Evolutionary conservation across 257 asterid species (phyloP).

Genomic region (Thymus mandschuricus): DNA sequence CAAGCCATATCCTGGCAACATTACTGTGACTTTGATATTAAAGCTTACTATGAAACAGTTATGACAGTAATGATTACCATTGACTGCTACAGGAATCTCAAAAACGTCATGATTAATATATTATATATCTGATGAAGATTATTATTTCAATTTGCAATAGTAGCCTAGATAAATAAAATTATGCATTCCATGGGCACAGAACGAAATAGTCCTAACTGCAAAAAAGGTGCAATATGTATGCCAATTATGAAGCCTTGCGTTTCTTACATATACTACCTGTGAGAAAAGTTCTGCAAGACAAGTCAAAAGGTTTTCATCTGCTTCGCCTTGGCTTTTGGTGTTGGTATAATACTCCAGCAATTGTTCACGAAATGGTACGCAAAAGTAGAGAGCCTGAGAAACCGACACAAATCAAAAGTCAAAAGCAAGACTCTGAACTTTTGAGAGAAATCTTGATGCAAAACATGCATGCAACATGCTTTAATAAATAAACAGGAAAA

Average conservation of each 20-base stretch:
- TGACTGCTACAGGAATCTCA: neutral
- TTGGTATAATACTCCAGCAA: constrained; percentile 73
- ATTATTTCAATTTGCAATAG: neutral
- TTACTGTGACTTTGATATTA: constrained; percentile 5
- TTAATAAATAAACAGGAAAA: neutral
- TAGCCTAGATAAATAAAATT: neutral
- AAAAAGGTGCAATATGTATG: constrained; percentile 8
- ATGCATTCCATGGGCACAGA: constrained; percentile 4
- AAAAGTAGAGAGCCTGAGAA: constrained; percentile 81
- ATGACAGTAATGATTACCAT: neutral
- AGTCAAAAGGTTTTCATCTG: constrained; percentile 80
- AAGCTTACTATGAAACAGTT: constrained; percentile 11
- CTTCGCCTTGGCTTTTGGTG: constrained; percentile 60
- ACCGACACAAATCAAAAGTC: constrained; percentile 20
- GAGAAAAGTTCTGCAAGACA: constrained; percentile 89
- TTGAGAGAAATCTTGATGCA: constrained; percentile 9
- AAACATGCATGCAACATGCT: constrained; percentile 25
- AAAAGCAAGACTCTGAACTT: constrained; percentile 8
- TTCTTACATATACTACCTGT: constrained; percentile 53
- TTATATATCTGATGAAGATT: neutral
- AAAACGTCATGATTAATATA: constrained; percentile 8
- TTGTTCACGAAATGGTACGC: constrained; percentile 89
- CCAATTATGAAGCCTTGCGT: constrained; percentile 10
- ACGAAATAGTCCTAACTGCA: constrained; percentile 3
- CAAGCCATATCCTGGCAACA: neutral